Evolutionary conservation across 2,329 filamentous ascomycete species (phyloP), one percentile per base, ranked within the genome.

Genomic region (Didymella sp.): DNA sequence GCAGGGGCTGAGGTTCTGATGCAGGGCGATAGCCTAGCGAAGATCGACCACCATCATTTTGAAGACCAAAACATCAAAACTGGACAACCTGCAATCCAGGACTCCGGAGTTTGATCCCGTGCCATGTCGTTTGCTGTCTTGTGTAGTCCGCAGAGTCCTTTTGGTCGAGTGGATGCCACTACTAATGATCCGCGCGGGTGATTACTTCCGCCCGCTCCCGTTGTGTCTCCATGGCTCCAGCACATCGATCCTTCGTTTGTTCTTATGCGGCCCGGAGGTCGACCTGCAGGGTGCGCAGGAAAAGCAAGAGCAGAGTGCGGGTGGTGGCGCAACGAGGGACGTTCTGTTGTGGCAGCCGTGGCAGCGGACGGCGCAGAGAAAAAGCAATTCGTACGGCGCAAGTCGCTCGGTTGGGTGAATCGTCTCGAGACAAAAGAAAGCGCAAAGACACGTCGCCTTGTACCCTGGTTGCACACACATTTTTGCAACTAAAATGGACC

Each of bases 371-470:
- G 28, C 27, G 37, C 28, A 28, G 31, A 24, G 27, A 35, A 46
- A 44, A 51, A 57, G 43, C 38, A 51, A 47, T 22, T 17, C 6
- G n/a, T 2, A 13, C 27, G 28, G 41, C 46, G 52, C 46, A 41
- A 27, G 21, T 45, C 41, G 31, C 48, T 40, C 28, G 5, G 17
- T 56, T 51, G 13, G 48, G 37, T 21, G 9, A 45, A 17, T 30
- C 17, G 35, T 17, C 37, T 30, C 25, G 17, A 46, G 15, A 38
- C 9, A 51, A 51, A 47, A 51, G 31, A 28, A 47, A 51, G 37
- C 17, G 19, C 9, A 13, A 42, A 30, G 35, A 51, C 42, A 56
- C 42, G 37, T 56, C 54, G 37, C 28, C 54, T 42, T 51, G 37
- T 48, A 47, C 22, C 24, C 31, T 31, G 21, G 28, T 51, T 31